A percentile compares a stretch with the other conserved stretches of the same genome.
These are phyloP conservation scores for Lentinula detonsa DNA, from an alignment of 768 basidiomycete genomes.

Conservation along the genomic window DNA sequence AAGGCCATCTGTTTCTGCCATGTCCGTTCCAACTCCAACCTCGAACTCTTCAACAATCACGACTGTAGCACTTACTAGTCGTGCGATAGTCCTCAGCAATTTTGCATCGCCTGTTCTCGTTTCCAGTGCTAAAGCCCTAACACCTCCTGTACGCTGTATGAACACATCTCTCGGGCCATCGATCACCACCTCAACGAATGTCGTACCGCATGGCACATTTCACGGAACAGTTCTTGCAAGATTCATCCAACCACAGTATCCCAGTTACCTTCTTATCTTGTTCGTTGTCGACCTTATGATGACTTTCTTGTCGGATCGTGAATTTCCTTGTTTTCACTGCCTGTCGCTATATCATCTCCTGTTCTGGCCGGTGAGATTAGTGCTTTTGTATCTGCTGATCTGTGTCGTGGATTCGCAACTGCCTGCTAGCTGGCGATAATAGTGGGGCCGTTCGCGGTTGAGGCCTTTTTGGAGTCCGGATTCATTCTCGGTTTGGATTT, in stretches of 20 bases:
- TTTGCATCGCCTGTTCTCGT: background rate
- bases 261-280: background rate
- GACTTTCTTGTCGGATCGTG: background rate
- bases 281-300: background rate
- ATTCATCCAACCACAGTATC: background rate
- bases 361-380: background rate
- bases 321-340: background rate
- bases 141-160: background rate
- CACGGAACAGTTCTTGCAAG: background rate
- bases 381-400: background rate
- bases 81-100: background rate
- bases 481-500: no score
- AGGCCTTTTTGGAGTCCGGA: background rate
- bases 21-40: background rate
- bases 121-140: background rate
- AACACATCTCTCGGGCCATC: background rate
- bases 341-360: background rate
- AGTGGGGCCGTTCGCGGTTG: background rate
- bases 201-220: background rate
- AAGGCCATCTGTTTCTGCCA: no score
- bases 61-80: background rate
- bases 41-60: background rate
- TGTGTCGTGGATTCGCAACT: background rate
- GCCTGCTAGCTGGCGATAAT: background rate
- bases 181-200: background rate